A percentile compares a stretch with the other conserved stretches of the same genome.
phyloP scores from a whole-genome alignment of 306 rosid species.

The Gillenia trifoliata region DNA sequence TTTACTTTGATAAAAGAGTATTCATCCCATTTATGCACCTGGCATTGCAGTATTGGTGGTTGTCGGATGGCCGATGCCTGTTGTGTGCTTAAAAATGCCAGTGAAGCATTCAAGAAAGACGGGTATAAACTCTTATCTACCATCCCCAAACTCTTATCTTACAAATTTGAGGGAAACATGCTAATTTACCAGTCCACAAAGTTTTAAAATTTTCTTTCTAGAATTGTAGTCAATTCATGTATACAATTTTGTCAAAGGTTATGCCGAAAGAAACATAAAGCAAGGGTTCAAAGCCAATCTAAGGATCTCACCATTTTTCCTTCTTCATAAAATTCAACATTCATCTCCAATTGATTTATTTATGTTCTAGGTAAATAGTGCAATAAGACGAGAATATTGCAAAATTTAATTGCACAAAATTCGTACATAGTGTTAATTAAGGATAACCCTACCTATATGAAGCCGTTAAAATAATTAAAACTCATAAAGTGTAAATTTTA shows the following conservation, averaged over 20 bases:
- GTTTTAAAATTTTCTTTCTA: not conserved
- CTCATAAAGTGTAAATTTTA: not conserved
- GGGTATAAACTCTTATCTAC: not conserved
- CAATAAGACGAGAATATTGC: not conserved
- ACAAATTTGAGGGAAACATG: not conserved
- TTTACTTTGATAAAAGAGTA: not conserved
- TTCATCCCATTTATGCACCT: not conserved
- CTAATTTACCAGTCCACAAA: not conserved
- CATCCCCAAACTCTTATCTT: not conserved
- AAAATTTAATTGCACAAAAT: not conserved
- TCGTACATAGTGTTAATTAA: not conserved
- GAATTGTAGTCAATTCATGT: not conserved
- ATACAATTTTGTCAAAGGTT: not conserved
- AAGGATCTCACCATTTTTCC: not conserved
- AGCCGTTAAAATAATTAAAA: not conserved
- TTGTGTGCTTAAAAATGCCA: conserved; percentile 8
- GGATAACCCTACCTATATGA: not conserved
- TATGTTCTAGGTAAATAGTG: not conserved
- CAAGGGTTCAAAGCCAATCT: not conserved
- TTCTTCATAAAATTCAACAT: not conserved
- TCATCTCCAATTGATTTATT: not conserved
- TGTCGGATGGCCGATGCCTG: not conserved
- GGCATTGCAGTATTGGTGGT: conserved; percentile 9
- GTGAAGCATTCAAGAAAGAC: not conserved
- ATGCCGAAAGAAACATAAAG: not conserved